Evolutionary conservation across 2,329 filamentous ascomycete species (phyloP).

Genomic region (Didymella sp.): DNA sequence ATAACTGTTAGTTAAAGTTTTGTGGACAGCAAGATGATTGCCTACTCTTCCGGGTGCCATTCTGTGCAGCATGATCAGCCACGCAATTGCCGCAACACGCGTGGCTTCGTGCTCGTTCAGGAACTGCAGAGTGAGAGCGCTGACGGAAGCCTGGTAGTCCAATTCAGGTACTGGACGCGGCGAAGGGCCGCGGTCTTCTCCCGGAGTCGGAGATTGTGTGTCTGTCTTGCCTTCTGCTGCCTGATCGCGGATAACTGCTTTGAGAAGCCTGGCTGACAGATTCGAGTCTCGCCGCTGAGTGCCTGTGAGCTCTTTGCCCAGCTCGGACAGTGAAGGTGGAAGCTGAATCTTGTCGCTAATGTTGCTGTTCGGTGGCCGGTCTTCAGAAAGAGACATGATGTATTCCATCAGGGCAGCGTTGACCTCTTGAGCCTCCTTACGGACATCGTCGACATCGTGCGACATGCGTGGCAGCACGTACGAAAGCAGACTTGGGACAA

Average conservation of each 20-base stretch:
- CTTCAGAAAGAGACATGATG: conserved; percentile 85
- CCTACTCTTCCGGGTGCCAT: conserved; percentile 88
- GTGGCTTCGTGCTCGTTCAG: conserved; percentile 97
- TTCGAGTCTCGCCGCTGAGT: conserved; percentile 50
- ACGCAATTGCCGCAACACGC: conserved; percentile 88
- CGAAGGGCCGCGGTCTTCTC: conserved; percentile 55
- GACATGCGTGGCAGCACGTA: conserved; percentile 94
- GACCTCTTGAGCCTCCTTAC: conserved; percentile 84
- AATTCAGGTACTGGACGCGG: conserved; percentile 67
- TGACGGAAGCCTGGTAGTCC: conserved; percentile 96
- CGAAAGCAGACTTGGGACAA: conserved; percentile 89
- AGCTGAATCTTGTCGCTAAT: conserved; percentile 54
- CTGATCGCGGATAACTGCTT: conserved; percentile 46
- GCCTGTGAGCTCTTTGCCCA: conserved; percentile 53
- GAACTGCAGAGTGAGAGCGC: conserved; percentile 89
- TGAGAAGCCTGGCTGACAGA: conserved; percentile 44
- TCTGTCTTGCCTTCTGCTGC: conserved; percentile 36
- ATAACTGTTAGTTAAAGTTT: conserved; percentile 15
- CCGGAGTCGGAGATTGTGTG: conserved; percentile 52
- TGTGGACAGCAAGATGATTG: not conserved
- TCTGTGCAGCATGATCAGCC: conserved; percentile 96
- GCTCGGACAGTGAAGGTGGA: conserved; percentile 48
- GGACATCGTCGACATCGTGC: conserved; percentile 86
- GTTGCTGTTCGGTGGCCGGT: conserved; percentile 38
- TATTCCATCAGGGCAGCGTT: conserved; percentile 93